Evolutionary conservation across 495 filamentous ascomycete species (phyloP), one percentile per base, ranked within the genome.

Genomic region (Annulohypoxylon nitens): DNA sequence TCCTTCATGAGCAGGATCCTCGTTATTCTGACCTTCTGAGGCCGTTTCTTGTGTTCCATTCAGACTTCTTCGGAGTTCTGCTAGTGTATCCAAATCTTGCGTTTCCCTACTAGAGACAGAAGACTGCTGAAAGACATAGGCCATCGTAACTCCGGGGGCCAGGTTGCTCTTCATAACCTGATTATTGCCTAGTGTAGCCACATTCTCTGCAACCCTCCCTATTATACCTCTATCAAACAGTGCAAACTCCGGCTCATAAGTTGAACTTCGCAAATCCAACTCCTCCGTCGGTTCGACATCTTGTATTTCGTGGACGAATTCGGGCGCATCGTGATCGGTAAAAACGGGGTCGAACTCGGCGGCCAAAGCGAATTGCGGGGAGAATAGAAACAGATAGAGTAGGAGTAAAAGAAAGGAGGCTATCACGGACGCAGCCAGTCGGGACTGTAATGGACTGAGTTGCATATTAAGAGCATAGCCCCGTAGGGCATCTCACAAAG

Each of bases 361-460:
- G 12, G 90, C 90, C 71, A 90, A 84, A 47, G 88, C 90, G 71
- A 90, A 84, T 66, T 84, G 84, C 36, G 83, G 83, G 34, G 83
- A 82, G 61, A 86, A 85, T 25, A 93, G 75, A 37, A 83, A 77
- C 64, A 90, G 76, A 74, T 88, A 89, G 59, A 92, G 71, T 39
- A 88, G 55, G 39, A 89, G 65, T 33, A 92, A 69, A 37, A 90
- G 74, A 50, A 87, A 76, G 34, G 87, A 86, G 45, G 88, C 86
- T 76, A 86, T 79, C 67, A 90, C 71, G 36, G 88, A 90, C 76
- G 91, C 90, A 78, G 86, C 88, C 71, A 94, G 81, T 72, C 89
- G 89, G 80, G 88, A 91, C 85, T 92, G 91, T 69, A 92, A 82
- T 69, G 86, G 88, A 76, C 87, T 88, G 71, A 88, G 83, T 75